Base-by-base conservation (phyloP, 1,139 yeast genomes). In the Hansenula sp. region DNA sequence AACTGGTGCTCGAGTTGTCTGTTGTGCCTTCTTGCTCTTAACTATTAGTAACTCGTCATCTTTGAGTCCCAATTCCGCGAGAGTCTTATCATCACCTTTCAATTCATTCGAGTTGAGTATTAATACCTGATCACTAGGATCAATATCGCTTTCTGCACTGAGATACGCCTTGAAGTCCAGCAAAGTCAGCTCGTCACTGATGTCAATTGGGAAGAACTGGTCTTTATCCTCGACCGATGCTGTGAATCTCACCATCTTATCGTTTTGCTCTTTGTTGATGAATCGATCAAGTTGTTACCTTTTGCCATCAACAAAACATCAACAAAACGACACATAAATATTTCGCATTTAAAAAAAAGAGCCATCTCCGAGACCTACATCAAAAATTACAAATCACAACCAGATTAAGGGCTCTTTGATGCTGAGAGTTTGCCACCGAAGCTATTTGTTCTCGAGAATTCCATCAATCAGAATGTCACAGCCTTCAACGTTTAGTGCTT, bases 141-240 rank as follows among this genome's bases (percentile, higher is more conserved):
- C 67, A 29, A 82, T 71, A 20, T 68, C 73, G 18, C 88, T 75
- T 55, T 89, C 96, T 2, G 88, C 81, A 49, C 82, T 88, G 7
- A 90, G 60, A 49, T 84, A 81, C 0, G 95, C 95, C 45, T 77
- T 72, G 52, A 90, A 74, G 58, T 89, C 96, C 13, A 61, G 71
- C 9, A 88, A 59, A 0, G 77, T 58, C 68, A 89, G 74, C 17
- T 82, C 82, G 1, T 68, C 75, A 3, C 89, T 77, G 22, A 64
- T 48, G 32, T 65, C 69, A 4, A 64, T 42, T 1, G 66, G 60
- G 16, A 51, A 36, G 7, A 51, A 22, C 7, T 34, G 37, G 2
- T 49, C 55, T 7, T 41, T 38, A 24, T 39, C 34, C 18, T 46
- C 50, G 13, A 51, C 37, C 1, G 51, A 39, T 0, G 52, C 52